Evolutionary conservation across 208 protist genomes (phyloP).

Genomic region (Acanthamoeba triangularis): DNA sequence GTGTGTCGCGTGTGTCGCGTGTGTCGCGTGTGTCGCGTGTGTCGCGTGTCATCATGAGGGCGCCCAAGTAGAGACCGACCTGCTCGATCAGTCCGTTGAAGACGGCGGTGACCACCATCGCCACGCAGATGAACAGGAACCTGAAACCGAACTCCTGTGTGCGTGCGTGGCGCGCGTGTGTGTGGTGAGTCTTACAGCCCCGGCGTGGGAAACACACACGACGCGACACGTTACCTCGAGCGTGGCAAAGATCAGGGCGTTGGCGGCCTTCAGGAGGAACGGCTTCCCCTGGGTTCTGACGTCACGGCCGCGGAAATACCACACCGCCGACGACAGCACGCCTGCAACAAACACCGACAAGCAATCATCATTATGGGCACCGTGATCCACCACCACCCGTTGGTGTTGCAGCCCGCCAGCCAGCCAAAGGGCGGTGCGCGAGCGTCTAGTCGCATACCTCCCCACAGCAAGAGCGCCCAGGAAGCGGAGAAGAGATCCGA

Average conservation of each 20-base stretch:
- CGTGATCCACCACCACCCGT: no score
- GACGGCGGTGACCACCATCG: not conserved
- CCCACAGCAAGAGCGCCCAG: constrained; percentile 23
- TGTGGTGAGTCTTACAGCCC: not conserved
- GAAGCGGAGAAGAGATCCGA: constrained; percentile 67
- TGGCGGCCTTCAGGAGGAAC: constrained; percentile 32
- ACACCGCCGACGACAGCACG: constrained; percentile 23
- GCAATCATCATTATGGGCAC: no score
- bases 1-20: not conserved
- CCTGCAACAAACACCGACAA: no score
- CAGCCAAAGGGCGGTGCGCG: no score
- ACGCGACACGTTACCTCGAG: constrained; percentile 15
- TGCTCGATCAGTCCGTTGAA: constrained; percentile 54
- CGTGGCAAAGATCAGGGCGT: not conserved
- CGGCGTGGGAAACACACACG: not conserved
- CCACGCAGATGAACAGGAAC: constrained; percentile 3
- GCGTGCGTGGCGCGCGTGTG: no score
- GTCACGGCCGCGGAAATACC: constrained; percentile 48
- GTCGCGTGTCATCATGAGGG: constrained; percentile 36
- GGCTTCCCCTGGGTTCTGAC: not conserved
- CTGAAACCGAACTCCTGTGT: constrained; percentile 44
- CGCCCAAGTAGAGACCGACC: constrained; percentile 32
- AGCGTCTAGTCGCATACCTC: no score
- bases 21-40: no score
- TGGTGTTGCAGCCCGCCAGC: no score